Evolutionary conservation across 352 stramenopile species (phyloP).

Genomic region (Saprolegnia diclina): DNA sequence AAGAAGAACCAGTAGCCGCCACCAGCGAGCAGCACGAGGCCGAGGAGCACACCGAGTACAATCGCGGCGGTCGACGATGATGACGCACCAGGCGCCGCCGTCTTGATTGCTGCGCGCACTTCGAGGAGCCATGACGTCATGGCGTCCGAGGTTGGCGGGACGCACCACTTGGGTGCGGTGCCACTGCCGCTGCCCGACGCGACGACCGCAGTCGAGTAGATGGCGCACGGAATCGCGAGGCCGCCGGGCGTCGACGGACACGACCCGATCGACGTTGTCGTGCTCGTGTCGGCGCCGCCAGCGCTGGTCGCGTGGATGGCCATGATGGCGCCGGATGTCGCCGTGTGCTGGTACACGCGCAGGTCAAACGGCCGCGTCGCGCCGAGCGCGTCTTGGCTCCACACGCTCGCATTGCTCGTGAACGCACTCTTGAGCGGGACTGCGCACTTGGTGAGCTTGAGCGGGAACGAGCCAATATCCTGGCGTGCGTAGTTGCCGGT

Average conservation of each 20-base stretch:
- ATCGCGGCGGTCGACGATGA: neutral
- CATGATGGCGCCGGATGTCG: neutral
- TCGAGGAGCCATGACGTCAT: conserved; percentile 4
- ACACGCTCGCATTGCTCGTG: conserved; percentile 14
- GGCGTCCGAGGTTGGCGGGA: neutral
- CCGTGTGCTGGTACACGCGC: too few relatives aligned
- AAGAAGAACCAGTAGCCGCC: neutral
- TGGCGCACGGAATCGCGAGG: neutral
- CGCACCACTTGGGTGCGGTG: neutral
- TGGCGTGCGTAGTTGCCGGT: conserved; percentile 7
- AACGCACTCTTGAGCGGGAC: neutral
- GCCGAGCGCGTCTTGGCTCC: conserved; percentile 8
- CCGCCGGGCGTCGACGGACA: neutral
- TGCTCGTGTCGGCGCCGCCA: too few relatives aligned
- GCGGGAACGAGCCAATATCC: neutral
- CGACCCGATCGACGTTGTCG: neutral
- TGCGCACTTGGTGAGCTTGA: conserved; percentile 14
- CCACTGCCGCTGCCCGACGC: neutral
- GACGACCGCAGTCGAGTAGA: neutral
- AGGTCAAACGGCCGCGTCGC: neutral
- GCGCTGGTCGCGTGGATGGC: neutral
- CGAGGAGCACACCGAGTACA: neutral
- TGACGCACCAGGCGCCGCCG: neutral
- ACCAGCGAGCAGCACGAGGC: neutral
- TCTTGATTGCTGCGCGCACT: neutral